Evolutionary conservation across 2,329 filamentous ascomycete species (phyloP).

Genomic region (Tolypocladium ovalisporum): DNA sequence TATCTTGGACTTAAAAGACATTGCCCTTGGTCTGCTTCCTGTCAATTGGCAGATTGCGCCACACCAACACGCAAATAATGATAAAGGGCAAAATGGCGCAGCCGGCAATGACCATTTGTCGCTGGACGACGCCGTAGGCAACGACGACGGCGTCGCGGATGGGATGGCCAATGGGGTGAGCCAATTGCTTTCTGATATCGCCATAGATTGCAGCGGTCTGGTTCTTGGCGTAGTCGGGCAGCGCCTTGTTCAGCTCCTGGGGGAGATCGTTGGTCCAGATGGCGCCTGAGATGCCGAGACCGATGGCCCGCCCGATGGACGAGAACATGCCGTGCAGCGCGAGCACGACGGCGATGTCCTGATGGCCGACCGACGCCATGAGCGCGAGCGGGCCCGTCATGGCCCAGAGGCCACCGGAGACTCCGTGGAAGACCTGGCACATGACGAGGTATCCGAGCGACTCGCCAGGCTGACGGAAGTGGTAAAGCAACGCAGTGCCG

Average conservation of each 20-base stretch:
- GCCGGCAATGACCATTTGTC: slow-evolving; percentile 28
- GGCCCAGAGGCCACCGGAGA: slow-evolving; percentile 27
- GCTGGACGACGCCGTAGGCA: slow-evolving; percentile 35
- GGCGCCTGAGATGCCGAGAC: slow-evolving; percentile 46
- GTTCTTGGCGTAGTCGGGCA: slow-evolving; percentile 29
- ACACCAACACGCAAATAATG: slow-evolving; percentile 20
- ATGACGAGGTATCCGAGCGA: slow-evolving; percentile 37
- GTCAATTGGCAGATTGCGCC: slow-evolving; percentile 27
- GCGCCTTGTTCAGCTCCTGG: slow-evolving; percentile 23
- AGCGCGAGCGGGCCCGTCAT: slow-evolving; percentile 42
- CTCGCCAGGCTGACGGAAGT: slow-evolving; percentile 26
- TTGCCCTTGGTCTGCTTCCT: slow-evolving; percentile 23
- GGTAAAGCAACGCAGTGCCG: slow-evolving; percentile 29
- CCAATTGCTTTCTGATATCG: slow-evolving; percentile 39
- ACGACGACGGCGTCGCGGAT: slow-evolving; percentile 44
- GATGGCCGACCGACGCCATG: slow-evolving; percentile 42
- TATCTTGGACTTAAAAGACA: slow-evolving; percentile 18
- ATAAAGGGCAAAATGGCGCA: slow-evolving; percentile 23
- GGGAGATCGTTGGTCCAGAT: slow-evolving; percentile 49
- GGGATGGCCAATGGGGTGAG: slow-evolving; percentile 33
- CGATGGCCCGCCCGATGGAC: slow-evolving; percentile 45
- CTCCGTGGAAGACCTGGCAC: slow-evolving; percentile 43
- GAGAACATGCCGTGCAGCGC: slow-evolving; percentile 48
- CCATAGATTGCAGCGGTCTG: slow-evolving; percentile 28
- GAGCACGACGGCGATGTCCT: slow-evolving; percentile 44